Base-by-base conservation (phyloP, 768 basidiomycete species). In the Trametes maxima region DNA sequence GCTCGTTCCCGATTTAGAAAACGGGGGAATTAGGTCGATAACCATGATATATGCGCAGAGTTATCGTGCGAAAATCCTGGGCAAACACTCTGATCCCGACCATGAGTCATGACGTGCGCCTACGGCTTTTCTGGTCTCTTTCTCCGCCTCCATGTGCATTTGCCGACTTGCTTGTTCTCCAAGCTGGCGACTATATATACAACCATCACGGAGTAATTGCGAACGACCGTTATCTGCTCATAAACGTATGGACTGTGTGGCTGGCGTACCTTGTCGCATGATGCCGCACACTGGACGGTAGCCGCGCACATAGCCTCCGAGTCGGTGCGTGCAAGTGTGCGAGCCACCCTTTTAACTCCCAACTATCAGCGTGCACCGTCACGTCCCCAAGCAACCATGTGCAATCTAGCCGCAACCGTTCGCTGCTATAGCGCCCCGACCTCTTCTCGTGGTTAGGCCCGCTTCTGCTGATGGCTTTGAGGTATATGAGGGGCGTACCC, bases 251-350 rank as follows among this genome's bases (percentile, higher is more conserved):
- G 61, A n/a, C 49, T 63, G 46, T 46, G 52, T 13, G 6, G 39
- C 36, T 46, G 50, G 45, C 43, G 40, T 44, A 37, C 48, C 39
- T 37, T 21, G 43, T 53, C 49, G 62, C 57, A 45, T 63, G 62
- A 44, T 63, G 36, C 11, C 50, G 24, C 13, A 16, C 35, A 33
- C 28, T 33, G 28, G 28, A 33, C 28, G 19, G 62, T 58, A 57
- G 46, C 53, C 57, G 56, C 52, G 17, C 57, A 58, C 62, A 63
- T 58, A 25, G 62, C 62, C 62, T 35, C 60, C 25, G 28, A 33
- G 28, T 33, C 60, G 62, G 62, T 39, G 45, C 19, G 37, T 43
- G 40, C 40, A 33, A 45, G 22, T 35, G 33, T n/a, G 60, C 54
- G 52, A 39, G 35, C 45, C 36, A 25, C 28, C 50, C 24, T 11